Evolutionary conservation across 2,329 filamentous ascomycete genomes (phyloP).

Genomic region (Juglanconis sp.): DNA sequence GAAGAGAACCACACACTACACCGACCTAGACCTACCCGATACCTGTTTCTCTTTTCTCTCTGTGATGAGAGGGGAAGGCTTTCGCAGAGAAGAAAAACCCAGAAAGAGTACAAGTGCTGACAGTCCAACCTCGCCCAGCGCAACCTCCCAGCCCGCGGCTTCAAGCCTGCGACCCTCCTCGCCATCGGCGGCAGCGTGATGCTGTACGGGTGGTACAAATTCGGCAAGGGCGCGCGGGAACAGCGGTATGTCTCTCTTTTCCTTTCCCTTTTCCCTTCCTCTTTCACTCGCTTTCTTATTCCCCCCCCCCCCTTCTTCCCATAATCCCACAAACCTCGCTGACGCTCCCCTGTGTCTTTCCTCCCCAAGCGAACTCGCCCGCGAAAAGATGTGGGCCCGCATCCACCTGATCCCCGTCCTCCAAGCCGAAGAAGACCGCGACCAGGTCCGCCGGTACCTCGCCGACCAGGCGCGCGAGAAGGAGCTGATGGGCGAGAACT

Average conservation of each 20-base stretch:
- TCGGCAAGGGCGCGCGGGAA: conserved; percentile 80
- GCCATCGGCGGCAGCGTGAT: conserved; percentile 74
- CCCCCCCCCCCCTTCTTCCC: background rate
- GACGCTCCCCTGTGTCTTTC: background rate
- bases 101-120: background rate
- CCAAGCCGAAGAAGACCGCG: conserved; percentile 94
- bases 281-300: background rate
- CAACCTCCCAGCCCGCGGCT: conserved; percentile 87
- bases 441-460: conserved; percentile 81
- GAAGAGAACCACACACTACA: too few relatives aligned
- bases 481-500: conserved; percentile 80
- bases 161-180: conserved; percentile 78
- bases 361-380: conserved; percentile 72
- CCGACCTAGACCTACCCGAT: too few relatives aligned
- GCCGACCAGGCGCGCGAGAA: conserved; percentile 89
- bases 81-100: background rate
- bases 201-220: conserved; percentile 86
- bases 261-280: background rate
- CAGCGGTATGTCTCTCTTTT: conserved; percentile 66
- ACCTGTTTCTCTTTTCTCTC: too few relatives aligned
- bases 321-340: too few relatives aligned
- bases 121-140: conserved; percentile 50
- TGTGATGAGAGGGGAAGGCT: background rate
- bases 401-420: conserved; percentile 92
- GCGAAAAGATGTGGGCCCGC: conserved; percentile 97